Evolutionary conservation across 139 green algal species (phyloP).

Genomic region (Picocystis salinarum): DNA sequence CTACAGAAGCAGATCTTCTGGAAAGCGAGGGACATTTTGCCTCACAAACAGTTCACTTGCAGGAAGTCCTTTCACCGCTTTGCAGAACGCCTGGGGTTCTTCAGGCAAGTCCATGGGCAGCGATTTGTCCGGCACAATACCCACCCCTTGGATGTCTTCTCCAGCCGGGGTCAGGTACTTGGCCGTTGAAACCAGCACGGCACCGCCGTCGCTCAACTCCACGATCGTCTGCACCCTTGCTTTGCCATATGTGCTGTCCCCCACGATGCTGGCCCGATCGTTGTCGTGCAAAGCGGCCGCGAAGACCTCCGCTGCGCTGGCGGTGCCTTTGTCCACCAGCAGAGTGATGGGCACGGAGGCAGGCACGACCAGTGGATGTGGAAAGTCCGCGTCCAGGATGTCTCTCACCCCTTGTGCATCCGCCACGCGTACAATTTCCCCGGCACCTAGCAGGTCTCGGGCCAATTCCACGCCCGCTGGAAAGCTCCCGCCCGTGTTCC

Average conservation of each 20-base stretch:
- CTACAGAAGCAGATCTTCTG: no score
- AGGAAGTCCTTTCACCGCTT: no score
- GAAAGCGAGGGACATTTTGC: no score
- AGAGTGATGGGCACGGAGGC: constrained; percentile 14
- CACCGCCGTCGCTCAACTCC: constrained; percentile 63
- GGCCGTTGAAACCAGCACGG: constrained; percentile 76
- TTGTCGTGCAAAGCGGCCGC: constrained; percentile 85
- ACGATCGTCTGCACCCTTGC: constrained; percentile 92
- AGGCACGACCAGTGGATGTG: no score
- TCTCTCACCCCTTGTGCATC: no score
- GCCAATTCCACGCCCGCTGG: constrained; percentile 72
- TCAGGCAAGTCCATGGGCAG: no score
- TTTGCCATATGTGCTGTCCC: constrained; percentile 86
- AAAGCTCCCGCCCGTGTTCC: constrained; percentile 88
- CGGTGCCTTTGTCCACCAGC: constrained; percentile 90
- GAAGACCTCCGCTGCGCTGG: constrained; percentile 79
- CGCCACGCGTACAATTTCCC: constrained; percentile 83
- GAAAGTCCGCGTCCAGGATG: no score
- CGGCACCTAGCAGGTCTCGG: constrained; percentile 44
- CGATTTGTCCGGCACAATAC: no score
- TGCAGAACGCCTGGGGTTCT: no score
- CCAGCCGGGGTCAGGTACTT: constrained; percentile 47
- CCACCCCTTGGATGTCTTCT: constrained; percentile 16
- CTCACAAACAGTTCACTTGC: no score
- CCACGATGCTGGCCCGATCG: constrained; percentile 43